Evolutionary conservation across 495 filamentous ascomycete species (phyloP).

Genomic region (Aspergillus funiculosus): DNA sequence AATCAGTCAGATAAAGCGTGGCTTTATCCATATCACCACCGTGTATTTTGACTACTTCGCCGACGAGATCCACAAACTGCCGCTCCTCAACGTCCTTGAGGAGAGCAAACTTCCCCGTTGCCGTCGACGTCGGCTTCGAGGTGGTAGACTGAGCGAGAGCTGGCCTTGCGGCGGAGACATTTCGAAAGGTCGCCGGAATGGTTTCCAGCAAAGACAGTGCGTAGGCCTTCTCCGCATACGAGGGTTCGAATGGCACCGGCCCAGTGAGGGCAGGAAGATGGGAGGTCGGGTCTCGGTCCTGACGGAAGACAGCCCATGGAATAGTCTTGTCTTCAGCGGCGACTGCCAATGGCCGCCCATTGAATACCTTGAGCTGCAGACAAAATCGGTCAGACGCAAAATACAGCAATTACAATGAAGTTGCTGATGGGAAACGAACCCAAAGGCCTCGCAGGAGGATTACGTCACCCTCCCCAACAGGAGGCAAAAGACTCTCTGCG

Average conservation of each 20-base stretch:
- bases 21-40: conserved; percentile 41
- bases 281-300: conserved; percentile 22
- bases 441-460: conserved; percentile 39
- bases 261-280: conserved; percentile 26
- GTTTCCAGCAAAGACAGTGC: conserved; percentile 29
- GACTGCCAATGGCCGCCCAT: conserved; percentile 24
- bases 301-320: conserved; percentile 37
- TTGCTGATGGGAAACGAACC: conserved; percentile 24
- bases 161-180: conserved; percentile 2
- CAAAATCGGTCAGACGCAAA: background rate
- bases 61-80: conserved; percentile 64
- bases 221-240: conserved; percentile 23
- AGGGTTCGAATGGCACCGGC: conserved; percentile 27
- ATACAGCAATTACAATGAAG: background rate
- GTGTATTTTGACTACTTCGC: conserved; percentile 66
- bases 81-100: conserved; percentile 56
- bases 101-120: conserved; percentile 51
- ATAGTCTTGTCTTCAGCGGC: conserved; percentile 27
- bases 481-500: conserved; percentile 32
- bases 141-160: conserved; percentile 15
- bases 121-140: conserved; percentile 6
- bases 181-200: conserved; percentile 11
- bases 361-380: conserved; percentile 24
- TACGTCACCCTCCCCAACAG: conserved; percentile 40
- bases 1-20: conserved; percentile 79